Base-by-base conservation (phyloP, 192 early-diverging fungal species). In the Helicostylum pulchrum region DNA sequence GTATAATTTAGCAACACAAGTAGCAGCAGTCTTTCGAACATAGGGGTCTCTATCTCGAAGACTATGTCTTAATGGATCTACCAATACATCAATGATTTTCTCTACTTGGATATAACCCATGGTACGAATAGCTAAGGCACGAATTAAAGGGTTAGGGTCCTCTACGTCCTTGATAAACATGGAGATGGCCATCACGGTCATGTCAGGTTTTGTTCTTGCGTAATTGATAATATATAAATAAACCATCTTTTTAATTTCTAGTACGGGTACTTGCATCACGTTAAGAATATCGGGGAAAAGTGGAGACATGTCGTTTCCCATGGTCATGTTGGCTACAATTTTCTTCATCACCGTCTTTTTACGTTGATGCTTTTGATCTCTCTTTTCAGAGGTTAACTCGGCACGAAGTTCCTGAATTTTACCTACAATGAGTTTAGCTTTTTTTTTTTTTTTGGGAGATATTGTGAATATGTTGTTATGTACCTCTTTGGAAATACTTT, bases 271-370 rank as follows among this genome's bases (percentile, higher is more conserved):
- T 58, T 86, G 77, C 93, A 96, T 96, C 71, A 92, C 94, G 20
- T 83, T 88, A 14, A 99, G 81, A 26, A 99, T 93, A 74, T 99
- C 96, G 20, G 87, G 83, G 73, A 89, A 95, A 36, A 99, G 85
- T 8, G 91, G 79, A 23, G 92, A 93, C 93, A 99, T 97, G 80
- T 99, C 97, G 79, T 95, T 98, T 23, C 97, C 97, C 94, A 99
- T 98, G 15, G 97, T 98, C 95, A 99, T 99, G 73, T 99, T 99
- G 36, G 97, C 97, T 20, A 99, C 93, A 65, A 99, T 91, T 80
- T 97, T 93, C 75, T 92, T 95, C 76, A 90, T 84, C 51, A 90
- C 90, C 19, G 87, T 84, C 77, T 91, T 90, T 66, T 94, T 94
- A 61, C 88, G 90, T 32, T 82, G 83, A 64, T 89, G 77, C 70